These are phyloP conservation scores for Arachis hypogaea DNA, from an alignment of 306 rosid species.

Conservation along the genomic window DNA sequence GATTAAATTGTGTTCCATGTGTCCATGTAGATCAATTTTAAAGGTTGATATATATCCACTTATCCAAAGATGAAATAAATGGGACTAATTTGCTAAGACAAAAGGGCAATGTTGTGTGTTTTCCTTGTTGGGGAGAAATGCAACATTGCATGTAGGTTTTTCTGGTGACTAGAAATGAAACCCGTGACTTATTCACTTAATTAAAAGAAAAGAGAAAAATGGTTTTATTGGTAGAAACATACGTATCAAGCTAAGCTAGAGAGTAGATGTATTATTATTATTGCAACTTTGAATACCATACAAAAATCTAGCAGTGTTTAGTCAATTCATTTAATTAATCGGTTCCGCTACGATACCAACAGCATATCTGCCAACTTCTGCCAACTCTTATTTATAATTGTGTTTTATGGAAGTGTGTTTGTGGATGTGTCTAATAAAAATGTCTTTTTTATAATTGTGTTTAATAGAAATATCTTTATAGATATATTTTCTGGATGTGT, in stretches of 20 bases:
- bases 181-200: not conserved
- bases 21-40: conserved; percentile 27
- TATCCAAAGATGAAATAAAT: not conserved
- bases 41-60: not conserved
- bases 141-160: not conserved
- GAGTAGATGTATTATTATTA: conserved; percentile 51
- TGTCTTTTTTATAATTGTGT: too few species aligned
- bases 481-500: too few species aligned
- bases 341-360: too few species aligned
- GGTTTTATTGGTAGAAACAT: not conserved
- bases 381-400: too few species aligned
- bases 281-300: conserved; percentile 35
- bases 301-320: conserved; percentile 33
- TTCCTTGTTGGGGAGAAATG: conserved; percentile 33
- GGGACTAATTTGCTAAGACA: conserved; percentile 8
- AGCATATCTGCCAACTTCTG: too few species aligned
- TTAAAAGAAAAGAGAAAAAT: not conserved
- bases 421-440: too few species aligned
- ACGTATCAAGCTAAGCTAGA: not conserved
- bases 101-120: not conserved
- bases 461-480: too few species aligned
- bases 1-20: conserved; percentile 2
- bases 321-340: conserved; percentile 50
- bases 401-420: too few species aligned
- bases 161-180: conserved; percentile 12